A percentile compares a stretch with the other conserved stretches of the same genome.
Conservation (phyloP, 768 basidiomycete genomes). For the Podaxis mareebaensis region DNA sequence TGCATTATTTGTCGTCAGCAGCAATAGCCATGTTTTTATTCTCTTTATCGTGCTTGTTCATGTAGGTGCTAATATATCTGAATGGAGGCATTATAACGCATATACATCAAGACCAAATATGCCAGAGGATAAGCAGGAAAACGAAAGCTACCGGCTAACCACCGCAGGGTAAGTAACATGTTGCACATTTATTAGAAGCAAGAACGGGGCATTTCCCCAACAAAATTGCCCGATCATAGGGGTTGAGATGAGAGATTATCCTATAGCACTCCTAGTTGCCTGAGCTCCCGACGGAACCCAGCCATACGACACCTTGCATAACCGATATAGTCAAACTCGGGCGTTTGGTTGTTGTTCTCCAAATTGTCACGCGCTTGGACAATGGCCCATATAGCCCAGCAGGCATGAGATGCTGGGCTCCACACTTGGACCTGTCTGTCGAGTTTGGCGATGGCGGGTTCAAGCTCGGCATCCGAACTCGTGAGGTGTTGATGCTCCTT, state of each 20-base stretch:
- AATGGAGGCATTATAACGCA: conserved; percentile 11
- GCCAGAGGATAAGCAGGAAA: neutral
- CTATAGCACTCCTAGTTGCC: conserved; percentile 38
- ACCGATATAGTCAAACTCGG: conserved; percentile 88
- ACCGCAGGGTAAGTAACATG: neutral
- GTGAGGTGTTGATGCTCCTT: conserved; percentile 25
- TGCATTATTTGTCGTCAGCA: conserved; percentile 37
- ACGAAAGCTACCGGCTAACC: conserved; percentile 1
- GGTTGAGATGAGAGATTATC: neutral
- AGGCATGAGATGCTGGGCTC: conserved; percentile 88
- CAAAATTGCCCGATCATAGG: neutral
- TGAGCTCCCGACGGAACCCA: conserved; percentile 59
- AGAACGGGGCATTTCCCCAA: neutral
- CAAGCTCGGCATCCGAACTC: conserved; percentile 31
- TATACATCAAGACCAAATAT: neutral
- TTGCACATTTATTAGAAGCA: neutral
- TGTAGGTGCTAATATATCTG: conserved; percentile 18
- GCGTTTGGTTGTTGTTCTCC: conserved; percentile 53
- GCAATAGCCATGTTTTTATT: conserved; percentile 41
- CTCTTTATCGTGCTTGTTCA: conserved; percentile 16
- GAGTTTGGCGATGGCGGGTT: conserved; percentile 53
- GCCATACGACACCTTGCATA: conserved; percentile 75
- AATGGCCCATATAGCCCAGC: conserved; percentile 96
- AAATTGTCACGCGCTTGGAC: conserved; percentile 84
- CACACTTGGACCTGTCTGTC: conserved; percentile 83